A percentile compares a stretch with the other conserved stretches of the same genome.
Evolutionary conservation across 2,329 filamentous ascomycete species (phyloP).

Genomic region (Aureobasidium musti): DNA sequence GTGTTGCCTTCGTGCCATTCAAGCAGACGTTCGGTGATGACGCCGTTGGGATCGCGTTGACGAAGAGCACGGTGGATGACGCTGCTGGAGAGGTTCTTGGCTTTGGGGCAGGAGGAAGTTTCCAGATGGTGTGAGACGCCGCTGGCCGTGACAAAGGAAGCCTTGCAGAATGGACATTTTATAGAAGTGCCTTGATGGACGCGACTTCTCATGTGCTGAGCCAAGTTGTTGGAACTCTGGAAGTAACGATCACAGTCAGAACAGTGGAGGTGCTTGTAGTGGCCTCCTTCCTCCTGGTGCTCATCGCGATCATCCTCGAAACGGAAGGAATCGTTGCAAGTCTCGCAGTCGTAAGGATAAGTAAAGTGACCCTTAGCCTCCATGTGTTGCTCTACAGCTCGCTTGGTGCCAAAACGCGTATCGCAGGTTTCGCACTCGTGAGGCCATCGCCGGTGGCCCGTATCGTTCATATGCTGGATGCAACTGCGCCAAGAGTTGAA

Average conservation of each 20-base stretch:
- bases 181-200: slow-evolving; percentile 52
- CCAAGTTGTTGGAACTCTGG: slow-evolving; percentile 38
- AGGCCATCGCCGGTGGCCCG: slow-evolving; percentile 37
- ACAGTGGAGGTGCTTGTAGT: slow-evolving; percentile 39
- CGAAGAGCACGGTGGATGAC: slow-evolving; percentile 52
- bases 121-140: slow-evolving; percentile 4
- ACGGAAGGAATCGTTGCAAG: background rate
- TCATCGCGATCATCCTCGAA: background rate
- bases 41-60: slow-evolving; percentile 50
- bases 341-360: slow-evolving; percentile 30
- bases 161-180: slow-evolving; percentile 59
- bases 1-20: slow-evolving; percentile 45
- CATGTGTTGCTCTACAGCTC: slow-evolving; percentile 38
- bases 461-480: slow-evolving; percentile 41
- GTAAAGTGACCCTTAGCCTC: slow-evolving; percentile 11
- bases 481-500: slow-evolving; percentile 31
- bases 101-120: background rate
- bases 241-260: slow-evolving; percentile 39
- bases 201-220: slow-evolving; percentile 58
- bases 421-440: slow-evolving; percentile 39
- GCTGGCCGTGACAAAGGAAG: slow-evolving; percentile 40
- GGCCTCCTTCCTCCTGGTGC: slow-evolving; percentile 27
- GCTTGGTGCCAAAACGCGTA: slow-evolving; percentile 32
- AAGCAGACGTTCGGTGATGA: slow-evolving; percentile 57
- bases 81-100: slow-evolving; percentile 50